Percentiles rank a stretch among this genome's conserved stretches.
Conservation (phyloP, 1,139 yeast genomes). For the Protomyces gravidus region DNA sequence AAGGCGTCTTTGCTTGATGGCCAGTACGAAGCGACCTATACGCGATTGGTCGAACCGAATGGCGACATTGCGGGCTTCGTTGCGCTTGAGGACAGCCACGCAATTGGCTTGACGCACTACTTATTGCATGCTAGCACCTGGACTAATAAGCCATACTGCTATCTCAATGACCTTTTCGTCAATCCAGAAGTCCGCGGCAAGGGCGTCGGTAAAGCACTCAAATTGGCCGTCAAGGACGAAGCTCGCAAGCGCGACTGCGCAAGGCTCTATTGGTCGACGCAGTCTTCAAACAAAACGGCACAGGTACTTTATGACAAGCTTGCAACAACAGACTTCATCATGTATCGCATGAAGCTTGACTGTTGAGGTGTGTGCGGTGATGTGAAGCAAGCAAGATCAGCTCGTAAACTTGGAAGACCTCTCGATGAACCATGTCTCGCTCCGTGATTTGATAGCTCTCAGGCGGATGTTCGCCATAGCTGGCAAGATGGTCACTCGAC, state of each 20-base stretch:
- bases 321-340: conserved; percentile 19
- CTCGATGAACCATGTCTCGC: too few relatives aligned
- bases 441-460: too few relatives aligned
- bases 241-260: conserved; percentile 1
- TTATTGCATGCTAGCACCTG: conserved; percentile 34
- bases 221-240: conserved; percentile 12
- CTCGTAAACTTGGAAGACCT: too few relatives aligned
- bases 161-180: conserved; percentile 35
- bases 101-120: conserved; percentile 34
- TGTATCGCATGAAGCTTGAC: conserved; percentile 6
- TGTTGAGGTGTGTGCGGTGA: too few relatives aligned
- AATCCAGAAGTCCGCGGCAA: conserved; percentile 32
- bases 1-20: conserved; percentile 5
- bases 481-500: too few relatives aligned
- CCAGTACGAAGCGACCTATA: conserved; percentile 9
- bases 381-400: too few relatives aligned
- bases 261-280: conserved; percentile 21
- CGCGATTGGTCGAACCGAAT: neutral
- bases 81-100: neutral
- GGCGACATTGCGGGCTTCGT: conserved; percentile 15
- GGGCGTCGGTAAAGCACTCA: conserved; percentile 32
- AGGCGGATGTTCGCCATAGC: too few relatives aligned
- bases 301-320: conserved; percentile 7
- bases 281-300: conserved; percentile 11
- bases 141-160: conserved; percentile 34